A percentile compares a stretch with the other conserved stretches of the same genome.
Conservation (phyloP, 306 rosid genomes). For the Echinosophora koreensis region DNA sequence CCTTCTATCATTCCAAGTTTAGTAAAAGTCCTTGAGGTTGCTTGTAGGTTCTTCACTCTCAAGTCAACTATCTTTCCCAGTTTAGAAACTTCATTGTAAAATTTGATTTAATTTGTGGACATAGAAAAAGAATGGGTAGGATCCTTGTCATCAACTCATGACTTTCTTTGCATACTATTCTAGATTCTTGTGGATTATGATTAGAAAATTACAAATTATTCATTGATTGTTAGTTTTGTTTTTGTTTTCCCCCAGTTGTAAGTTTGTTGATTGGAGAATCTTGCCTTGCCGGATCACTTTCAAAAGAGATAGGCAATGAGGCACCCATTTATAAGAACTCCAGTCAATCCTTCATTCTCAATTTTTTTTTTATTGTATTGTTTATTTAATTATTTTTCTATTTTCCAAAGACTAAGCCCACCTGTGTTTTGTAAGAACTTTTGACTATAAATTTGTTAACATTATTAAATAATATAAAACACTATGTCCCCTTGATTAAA, state of each 20-base stretch:
- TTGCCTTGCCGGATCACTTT: constrained; percentile 14
- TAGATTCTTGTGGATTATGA: background rate
- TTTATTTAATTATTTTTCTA: constrained; percentile 29
- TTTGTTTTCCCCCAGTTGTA: background rate
- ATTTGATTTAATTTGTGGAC: constrained; percentile 3
- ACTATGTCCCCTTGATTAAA: background rate
- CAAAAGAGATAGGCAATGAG: constrained; percentile 21
- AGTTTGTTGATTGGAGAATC: constrained; percentile 24
- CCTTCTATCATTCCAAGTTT: constrained; percentile 8
- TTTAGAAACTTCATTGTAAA: constrained; percentile 19
- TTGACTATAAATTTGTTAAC: background rate
- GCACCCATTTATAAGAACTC: background rate
- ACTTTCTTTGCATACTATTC: constrained; percentile 19
- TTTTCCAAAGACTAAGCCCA: constrained; percentile 20
- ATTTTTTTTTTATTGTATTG: constrained; percentile 7
- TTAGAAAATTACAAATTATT: constrained; percentile 23
- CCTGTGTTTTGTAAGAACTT: constrained; percentile 9
- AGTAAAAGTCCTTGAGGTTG: constrained; percentile 17
- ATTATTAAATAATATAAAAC: constrained; percentile 9
- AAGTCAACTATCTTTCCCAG: constrained; percentile 37
- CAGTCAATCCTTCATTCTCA: constrained; percentile 33
- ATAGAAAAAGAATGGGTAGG: background rate
- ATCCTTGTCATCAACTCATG: constrained; percentile 3
- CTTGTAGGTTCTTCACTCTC: constrained; percentile 9
- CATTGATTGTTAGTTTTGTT: background rate